A percentile compares a stretch with the other conserved stretches of the same genome.
Conservation (phyloP, 768 basidiomycete species). For the Trametes coccinea region DNA sequence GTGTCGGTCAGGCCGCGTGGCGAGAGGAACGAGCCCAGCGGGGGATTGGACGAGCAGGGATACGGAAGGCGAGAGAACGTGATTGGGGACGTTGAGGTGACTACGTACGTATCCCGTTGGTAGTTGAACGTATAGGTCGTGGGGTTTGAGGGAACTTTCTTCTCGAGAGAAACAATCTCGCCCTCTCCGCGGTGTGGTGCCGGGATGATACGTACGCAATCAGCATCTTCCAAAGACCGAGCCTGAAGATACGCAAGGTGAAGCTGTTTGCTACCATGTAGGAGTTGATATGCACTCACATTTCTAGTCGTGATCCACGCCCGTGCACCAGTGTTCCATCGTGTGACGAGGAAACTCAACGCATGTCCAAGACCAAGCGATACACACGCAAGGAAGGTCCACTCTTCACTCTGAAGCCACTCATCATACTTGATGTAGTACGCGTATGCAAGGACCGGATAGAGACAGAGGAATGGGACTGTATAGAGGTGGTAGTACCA, state of each 20-base stretch:
- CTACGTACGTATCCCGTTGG: conserved; percentile 90
- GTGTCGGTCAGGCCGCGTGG: conserved; percentile 55
- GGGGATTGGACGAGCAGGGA: conserved; percentile 72
- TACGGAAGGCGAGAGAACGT: conserved; percentile 85
- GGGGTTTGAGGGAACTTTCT: conserved; percentile 57
- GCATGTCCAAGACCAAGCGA: conserved; percentile 85
- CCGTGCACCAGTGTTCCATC: conserved; percentile 81
- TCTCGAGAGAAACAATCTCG: conserved; percentile 79
- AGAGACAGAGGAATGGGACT: conserved; percentile 75
- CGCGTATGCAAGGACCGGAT: conserved; percentile 84
- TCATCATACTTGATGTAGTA: conserved; percentile 90
- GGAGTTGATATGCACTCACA: conserved; percentile 42
- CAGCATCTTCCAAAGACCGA: conserved; percentile 64
- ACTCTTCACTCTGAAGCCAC: conserved; percentile 92
- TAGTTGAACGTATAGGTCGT: conserved; percentile 86
- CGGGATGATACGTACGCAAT: conserved; percentile 81
- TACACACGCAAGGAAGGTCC: conserved; percentile 94
- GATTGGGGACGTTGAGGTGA: conserved; percentile 53
- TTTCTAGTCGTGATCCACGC: conserved; percentile 79
- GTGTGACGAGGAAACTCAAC: conserved; percentile 87
- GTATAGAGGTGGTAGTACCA: conserved; percentile 62
- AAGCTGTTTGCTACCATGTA: not conserved
- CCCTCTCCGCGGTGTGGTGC: conserved; percentile 82
- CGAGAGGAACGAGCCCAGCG: conserved; percentile 62
- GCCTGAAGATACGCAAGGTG: conserved; percentile 42